Evolutionary conservation across 2,329 filamentous ascomycete genomes (phyloP).

Genomic region (Fusarium longipes): DNA sequence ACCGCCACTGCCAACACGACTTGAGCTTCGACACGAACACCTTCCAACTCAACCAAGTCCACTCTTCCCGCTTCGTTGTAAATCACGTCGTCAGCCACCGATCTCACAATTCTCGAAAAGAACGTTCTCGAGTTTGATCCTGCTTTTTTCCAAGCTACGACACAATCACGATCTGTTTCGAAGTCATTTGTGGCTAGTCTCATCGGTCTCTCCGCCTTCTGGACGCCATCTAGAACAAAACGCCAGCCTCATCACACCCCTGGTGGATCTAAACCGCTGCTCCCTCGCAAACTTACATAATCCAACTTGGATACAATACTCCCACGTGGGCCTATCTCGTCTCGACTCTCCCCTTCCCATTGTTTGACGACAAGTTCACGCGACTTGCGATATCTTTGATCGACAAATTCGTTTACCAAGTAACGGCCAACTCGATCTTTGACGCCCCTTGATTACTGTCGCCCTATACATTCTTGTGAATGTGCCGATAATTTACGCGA

Average conservation of each 20-base stretch:
- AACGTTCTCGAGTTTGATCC: conserved; percentile 2
- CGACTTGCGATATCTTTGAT: conserved; percentile 16
- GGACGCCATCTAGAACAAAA: conserved; percentile 33
- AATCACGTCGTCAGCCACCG: conserved; percentile 18
- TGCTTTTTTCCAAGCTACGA: conserved; percentile 16
- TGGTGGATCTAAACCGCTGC: conserved; percentile 38
- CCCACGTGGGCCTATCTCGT: conserved; percentile 45
- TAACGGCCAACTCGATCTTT: background rate
- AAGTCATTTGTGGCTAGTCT: conserved; percentile 30
- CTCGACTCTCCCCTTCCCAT: conserved; percentile 30
- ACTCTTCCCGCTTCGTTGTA: conserved; percentile 14
- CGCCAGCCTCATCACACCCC: conserved; percentile 28
- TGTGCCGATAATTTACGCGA: conserved; percentile 28
- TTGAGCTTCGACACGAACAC: conserved; percentile 8
- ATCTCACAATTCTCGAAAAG: conserved; percentile 7
- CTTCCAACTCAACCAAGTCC: conserved; percentile 13
- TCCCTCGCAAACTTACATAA: conserved; percentile 31
- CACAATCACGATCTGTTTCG: conserved; percentile 19
- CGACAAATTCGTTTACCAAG: conserved; percentile 16
- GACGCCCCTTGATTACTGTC: background rate
- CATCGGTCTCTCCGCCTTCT: conserved; percentile 37
- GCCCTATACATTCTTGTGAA: conserved; percentile 8
- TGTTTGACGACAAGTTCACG: conserved; percentile 18
- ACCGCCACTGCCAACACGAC: conserved; percentile 31
- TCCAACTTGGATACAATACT: conserved; percentile 34